Evolutionary conservation across 2,329 filamentous ascomycete genomes (phyloP), one percentile per base, ranked within the genome.

Genomic region (Penicillium sp.): DNA sequence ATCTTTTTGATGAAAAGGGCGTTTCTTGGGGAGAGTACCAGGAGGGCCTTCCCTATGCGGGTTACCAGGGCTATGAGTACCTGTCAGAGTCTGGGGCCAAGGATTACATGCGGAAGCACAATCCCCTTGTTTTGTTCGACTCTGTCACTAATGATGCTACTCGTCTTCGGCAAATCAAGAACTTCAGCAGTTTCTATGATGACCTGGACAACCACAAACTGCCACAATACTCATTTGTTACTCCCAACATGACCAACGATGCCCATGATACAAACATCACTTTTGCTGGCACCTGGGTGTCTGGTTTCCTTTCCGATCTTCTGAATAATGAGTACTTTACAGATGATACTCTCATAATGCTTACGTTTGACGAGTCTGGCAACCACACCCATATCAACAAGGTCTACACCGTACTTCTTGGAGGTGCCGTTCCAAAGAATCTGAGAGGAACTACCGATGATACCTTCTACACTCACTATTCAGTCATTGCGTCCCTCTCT

Each of bases 61-160:
- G 90, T 8, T 93, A 84, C 70, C 80, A 89, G 70, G 89, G 88
- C 42, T 71, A 72, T 20, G 76, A 74, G 1, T 90, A 78, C 68
- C 77, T n/a, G n/a, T n/a, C 83, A 52, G 90, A 83, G 63, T 88
- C 81, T 2, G 81, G 82, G 20, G 79, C 81, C 48, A 89, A 91
- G 65, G 83, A 87, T 74, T 94, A 94, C 68, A 89, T 93, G 8
- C 85, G 90, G 67, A 93, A 93, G 75, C 90, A 93, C 75, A 91
- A 92, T 59, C 71, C 72, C 77, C 82, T 47, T 74, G 75, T 92
- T 56, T 77, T 87, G 55, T 90, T 84, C 72, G 81, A 91, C 68
- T 83, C 82, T 30, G 79, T 89, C 51, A 81, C 85, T 56, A 76
- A 79, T 50, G 80, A 79, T 47, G 70, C 78, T 28, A 78, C 83